A percentile compares a stretch with the other conserved stretches of the same genome.
Evolutionary conservation across 768 basidiomycete genomes (phyloP).

Genomic region (Lactarius tabidus): DNA sequence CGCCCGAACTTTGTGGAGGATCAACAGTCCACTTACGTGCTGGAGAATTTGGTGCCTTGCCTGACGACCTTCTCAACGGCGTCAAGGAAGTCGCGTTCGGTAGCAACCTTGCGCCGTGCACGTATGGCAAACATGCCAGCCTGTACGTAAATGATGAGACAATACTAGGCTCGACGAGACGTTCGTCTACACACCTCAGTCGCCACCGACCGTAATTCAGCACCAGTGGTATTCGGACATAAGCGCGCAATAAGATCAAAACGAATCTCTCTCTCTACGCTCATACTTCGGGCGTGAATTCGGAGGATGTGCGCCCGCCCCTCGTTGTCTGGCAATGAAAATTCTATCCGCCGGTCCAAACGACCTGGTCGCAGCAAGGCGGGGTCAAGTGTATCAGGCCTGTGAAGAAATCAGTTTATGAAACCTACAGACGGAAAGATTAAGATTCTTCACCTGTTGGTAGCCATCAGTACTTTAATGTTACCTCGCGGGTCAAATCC

Average conservation of each 20-base stretch:
- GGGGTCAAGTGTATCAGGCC: constrained; percentile 97
- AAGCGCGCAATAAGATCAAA: constrained; percentile 96
- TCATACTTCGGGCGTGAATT: constrained; percentile 98
- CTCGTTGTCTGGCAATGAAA: constrained; percentile 90
- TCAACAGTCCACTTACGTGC: constrained; percentile 68
- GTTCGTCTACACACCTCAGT: constrained; percentile 66
- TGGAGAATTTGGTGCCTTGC: constrained; percentile 97
- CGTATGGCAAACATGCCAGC: constrained; percentile 99
- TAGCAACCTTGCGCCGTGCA: constrained; percentile 91
- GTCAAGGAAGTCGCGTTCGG: constrained; percentile 95
- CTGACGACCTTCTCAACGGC: constrained; percentile 98
- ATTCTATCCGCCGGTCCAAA: constrained; percentile 95
- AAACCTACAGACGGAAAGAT: constrained; percentile 2
- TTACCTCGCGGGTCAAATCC: constrained; percentile 99
- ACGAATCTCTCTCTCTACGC: constrained; percentile 92
- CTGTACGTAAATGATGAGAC: constrained; percentile 35
- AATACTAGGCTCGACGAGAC: neutral
- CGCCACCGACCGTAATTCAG: constrained; percentile 94
- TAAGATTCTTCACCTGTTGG: constrained; percentile 68
- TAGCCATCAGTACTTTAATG: constrained; percentile 99
- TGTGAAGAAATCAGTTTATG: constrained; percentile 32
- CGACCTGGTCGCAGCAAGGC: constrained; percentile 94
- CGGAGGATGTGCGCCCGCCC: constrained; percentile 95
- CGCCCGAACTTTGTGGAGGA: neutral
- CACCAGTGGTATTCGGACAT: constrained; percentile 97